phyloP scores from a whole-genome alignment of 371 early-diverging fungal species.

The Sporodiniella umbellata region DNA sequence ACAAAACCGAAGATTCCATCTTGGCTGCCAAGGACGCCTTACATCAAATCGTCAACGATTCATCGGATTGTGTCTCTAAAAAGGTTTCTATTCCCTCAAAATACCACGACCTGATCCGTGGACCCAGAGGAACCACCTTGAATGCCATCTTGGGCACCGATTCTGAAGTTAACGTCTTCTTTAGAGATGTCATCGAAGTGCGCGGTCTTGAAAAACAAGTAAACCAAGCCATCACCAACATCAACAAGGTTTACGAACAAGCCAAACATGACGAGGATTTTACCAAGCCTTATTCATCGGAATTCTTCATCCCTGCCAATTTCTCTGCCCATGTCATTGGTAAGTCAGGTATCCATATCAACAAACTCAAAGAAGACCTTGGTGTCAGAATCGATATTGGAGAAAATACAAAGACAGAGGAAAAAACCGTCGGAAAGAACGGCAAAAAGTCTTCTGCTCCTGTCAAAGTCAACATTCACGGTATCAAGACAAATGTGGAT shows the following conservation, averaged over 20 bases:
- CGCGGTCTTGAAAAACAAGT: constrained; percentile 82
- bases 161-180: constrained; percentile 64
- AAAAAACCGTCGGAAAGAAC: constrained; percentile 20
- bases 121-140: constrained; percentile 70
- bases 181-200: constrained; percentile 71
- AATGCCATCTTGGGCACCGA: constrained; percentile 59
- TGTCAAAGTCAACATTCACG: constrained; percentile 75
- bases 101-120: constrained; percentile 78
- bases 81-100: constrained; percentile 62
- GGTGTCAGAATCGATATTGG: constrained; percentile 80
- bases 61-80: constrained; percentile 68
- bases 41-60: constrained; percentile 53
- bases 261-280: constrained; percentile 67
- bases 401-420: constrained; percentile 41
- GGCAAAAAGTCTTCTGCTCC: constrained; percentile 35
- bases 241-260: constrained; percentile 63
- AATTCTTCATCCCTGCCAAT: constrained; percentile 66
- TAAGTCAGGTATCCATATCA: constrained; percentile 80
- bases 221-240: constrained; percentile 59
- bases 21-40: constrained; percentile 67
- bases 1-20: constrained; percentile 55
- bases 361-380: constrained; percentile 72
- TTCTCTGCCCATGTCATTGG: constrained; percentile 86
- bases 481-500: constrained; percentile 75
- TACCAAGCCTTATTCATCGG: constrained; percentile 65